phyloP scores from a whole-genome alignment of 1,284 basidiomycete genomes.

The Sanghuangporus sanghuang region DNA sequence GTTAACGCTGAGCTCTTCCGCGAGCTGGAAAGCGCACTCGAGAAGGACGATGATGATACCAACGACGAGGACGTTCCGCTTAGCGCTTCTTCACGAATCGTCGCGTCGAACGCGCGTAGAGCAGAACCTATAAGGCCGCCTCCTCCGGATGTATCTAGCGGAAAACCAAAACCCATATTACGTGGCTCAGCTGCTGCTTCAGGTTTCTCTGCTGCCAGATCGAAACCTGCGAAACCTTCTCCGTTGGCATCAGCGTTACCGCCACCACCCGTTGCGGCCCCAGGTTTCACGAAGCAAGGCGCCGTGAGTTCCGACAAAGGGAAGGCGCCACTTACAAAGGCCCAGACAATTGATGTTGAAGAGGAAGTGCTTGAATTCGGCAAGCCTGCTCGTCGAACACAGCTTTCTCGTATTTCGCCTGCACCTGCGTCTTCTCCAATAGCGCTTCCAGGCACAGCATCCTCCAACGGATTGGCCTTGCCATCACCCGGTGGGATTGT shows the following conservation, averaged over 20 bases:
- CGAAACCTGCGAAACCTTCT: slow-evolving; percentile 6
- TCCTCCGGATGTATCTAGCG: background rate
- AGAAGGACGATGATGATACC: slow-evolving; percentile 9
- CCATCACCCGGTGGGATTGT: slow-evolving; percentile 20
- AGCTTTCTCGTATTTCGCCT: slow-evolving; percentile 35
- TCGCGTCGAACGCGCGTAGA: background rate
- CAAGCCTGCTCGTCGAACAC: slow-evolving; percentile 31
- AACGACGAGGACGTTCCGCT: slow-evolving; percentile 4
- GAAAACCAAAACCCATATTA: slow-evolving; percentile 13
- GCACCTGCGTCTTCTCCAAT: slow-evolving; percentile 41
- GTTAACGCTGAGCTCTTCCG: slow-evolving; percentile 6
- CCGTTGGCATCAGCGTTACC: background rate
- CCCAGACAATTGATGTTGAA: slow-evolving; percentile 32
- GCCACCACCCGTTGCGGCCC: slow-evolving; percentile 15
- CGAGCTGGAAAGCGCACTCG: slow-evolving; percentile 7
- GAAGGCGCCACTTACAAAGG: slow-evolving; percentile 21
- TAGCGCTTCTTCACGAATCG: background rate
- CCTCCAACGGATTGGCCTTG: slow-evolving; percentile 26
- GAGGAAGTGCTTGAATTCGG: slow-evolving; percentile 37
- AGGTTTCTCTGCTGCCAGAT: background rate
- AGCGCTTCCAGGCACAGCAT: slow-evolving; percentile 30
- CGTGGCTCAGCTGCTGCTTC: background rate
- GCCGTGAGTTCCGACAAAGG: slow-evolving; percentile 16
- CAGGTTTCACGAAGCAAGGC: slow-evolving; percentile 23
- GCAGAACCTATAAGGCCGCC: background rate